Evolutionary conservation across 2,329 filamentous ascomycete species (phyloP), one percentile per base, ranked within the genome.

Genomic region (Exserohilum rostratum): DNA sequence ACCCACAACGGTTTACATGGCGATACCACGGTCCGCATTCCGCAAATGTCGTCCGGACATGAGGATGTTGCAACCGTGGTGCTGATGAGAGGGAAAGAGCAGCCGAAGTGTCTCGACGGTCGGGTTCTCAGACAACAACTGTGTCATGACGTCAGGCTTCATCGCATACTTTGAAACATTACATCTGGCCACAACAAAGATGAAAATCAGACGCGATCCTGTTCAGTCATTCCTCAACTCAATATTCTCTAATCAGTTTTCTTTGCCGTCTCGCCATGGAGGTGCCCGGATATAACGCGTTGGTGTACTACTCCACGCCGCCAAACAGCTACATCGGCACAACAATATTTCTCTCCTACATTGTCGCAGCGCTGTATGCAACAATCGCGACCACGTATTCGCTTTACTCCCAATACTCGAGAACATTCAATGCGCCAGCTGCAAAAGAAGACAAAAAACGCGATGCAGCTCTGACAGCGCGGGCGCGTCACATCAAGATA

Each of bases 101-200:
- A 35, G 38, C 43, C 44, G 43, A 39, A 44, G 29, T 44, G 61
- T 66, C 55, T 57, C 63, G 48, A 52, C 49, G 49, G 47, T 62
- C 60, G 62, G 58, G n/a, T 49, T 59, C 48, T 59, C 58, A 62
- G 43, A 69, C 67, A 56, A 30, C 39, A 30, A 56, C 12, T 50
- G 69, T 66, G 63, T 68, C 65, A 65, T 71, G 66, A 72, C 68
- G 66, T 71, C 68, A 70, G 50, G 18, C 44, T 56, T 58, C 58
- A 58, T 57, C 59, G 44, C 34, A 37, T 46, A 61, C 53, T 46
- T 7, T 42, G 30, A 52, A 46, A 50, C 40, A 29, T 39, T 7
- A 27, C 35, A 33, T 46, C 40, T 50, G 35, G 15, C 29, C 39
- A 15, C 38, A 4, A n/a, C 12, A 13, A 34, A 45, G 40, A 47